Evolutionary conservation across 495 filamentous ascomycete species (phyloP).

Genomic region (Penicillium taxi): DNA sequence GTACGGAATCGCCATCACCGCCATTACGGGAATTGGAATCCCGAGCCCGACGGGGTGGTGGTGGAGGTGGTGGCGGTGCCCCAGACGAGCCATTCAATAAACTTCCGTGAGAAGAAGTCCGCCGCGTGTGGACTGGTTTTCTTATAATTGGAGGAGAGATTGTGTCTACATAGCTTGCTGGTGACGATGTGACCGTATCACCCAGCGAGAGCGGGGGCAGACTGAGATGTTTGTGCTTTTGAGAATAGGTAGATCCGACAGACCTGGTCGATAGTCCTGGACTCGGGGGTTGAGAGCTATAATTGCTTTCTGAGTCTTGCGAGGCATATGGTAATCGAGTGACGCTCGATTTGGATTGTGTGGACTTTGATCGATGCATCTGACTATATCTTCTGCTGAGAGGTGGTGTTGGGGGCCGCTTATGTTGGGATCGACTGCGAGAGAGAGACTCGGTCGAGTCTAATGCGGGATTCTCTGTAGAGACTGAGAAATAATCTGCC

Average conservation of each 20-base stretch:
- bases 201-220: conserved; percentile 18
- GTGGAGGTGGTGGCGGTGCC: conserved; percentile 44
- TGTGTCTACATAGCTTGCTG: too few species aligned
- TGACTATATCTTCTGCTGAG: conserved; percentile 42
- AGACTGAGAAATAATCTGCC: conserved; percentile 28
- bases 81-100: conserved; percentile 27
- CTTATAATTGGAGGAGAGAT: conserved; percentile 5
- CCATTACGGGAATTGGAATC: conserved; percentile 48
- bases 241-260: conserved; percentile 6
- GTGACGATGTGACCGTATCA: too few species aligned
- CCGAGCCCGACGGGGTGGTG: conserved; percentile 51
- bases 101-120: conserved; percentile 18
- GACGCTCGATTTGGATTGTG: conserved; percentile 25
- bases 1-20: conserved; percentile 20
- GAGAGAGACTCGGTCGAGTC: conserved; percentile 21
- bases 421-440: conserved; percentile 33
- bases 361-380: conserved; percentile 35
- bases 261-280: conserved; percentile 18
- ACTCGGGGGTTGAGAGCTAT: conserved; percentile 28
- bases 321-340: conserved; percentile 26
- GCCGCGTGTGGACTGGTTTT: conserved; percentile 9
- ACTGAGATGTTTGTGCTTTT: conserved; percentile 18
- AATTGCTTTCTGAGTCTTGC: conserved; percentile 16
- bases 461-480: conserved; percentile 7
- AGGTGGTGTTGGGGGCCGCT: conserved; percentile 44